phyloP scores from a whole-genome alignment of 169 alveolate species.

The Neospora caninum region DNA sequence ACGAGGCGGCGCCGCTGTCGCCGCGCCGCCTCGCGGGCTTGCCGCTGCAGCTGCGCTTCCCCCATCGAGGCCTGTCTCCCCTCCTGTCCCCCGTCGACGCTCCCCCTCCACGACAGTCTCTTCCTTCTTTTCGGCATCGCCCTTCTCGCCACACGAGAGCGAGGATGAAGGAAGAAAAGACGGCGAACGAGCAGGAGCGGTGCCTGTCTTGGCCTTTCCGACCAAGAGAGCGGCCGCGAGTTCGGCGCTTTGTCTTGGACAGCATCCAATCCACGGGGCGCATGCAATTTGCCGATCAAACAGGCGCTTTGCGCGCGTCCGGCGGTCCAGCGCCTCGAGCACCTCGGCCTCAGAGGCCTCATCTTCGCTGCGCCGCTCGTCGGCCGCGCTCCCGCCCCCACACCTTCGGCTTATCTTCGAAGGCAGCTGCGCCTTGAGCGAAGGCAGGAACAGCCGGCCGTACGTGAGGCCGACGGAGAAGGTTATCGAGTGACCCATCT shows the following conservation, averaged over 20 bases:
- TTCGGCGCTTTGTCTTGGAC: background rate
- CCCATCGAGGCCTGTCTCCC: background rate
- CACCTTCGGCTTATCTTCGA: background rate
- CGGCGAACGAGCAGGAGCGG: too few species aligned
- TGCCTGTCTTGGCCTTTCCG: background rate
- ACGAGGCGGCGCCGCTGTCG: background rate
- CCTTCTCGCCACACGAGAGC: background rate
- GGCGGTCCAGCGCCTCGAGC: background rate
- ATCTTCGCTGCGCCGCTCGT: background rate
- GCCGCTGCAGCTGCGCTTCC: background rate
- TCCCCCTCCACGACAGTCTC: background rate
- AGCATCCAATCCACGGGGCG: conserved; percentile 32
- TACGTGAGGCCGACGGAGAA: conserved; percentile 52
- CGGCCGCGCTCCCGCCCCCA: background rate
- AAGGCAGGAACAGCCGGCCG: conserved; percentile 50
- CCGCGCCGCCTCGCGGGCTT: background rate
- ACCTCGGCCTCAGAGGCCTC: background rate
- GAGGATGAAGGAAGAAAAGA: background rate
- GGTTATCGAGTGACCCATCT: conserved; percentile 59
- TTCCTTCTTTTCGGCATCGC: background rate
- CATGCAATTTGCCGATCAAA: conserved; percentile 9
- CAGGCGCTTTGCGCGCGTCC: background rate
- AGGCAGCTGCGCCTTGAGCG: conserved; percentile 13
- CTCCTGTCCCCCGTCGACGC: background rate
- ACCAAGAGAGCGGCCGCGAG: background rate